Conservation (phyloP, 139 green algal genomes). For the Coccomyxa sp. region DNA sequence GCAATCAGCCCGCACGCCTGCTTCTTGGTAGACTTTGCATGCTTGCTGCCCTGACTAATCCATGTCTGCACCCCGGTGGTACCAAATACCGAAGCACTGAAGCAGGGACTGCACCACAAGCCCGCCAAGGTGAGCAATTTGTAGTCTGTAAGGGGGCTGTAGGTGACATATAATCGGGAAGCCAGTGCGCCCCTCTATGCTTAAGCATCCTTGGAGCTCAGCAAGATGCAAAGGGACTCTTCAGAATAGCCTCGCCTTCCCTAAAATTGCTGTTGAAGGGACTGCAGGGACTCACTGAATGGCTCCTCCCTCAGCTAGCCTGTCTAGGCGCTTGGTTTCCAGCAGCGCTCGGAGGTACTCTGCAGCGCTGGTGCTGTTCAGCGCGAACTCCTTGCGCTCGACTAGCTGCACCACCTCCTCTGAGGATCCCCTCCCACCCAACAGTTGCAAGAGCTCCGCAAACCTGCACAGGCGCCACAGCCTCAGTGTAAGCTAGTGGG, state of each 20-base stretch:
- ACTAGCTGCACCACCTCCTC: slow-evolving; percentile 35
- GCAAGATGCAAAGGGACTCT: neutral
- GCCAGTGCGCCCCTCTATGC: neutral
- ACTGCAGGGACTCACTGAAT: neutral
- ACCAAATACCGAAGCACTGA: too few species aligned
- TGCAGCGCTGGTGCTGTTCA: slow-evolving; percentile 57
- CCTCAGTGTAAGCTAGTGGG: neutral
- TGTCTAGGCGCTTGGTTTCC: slow-evolving; percentile 49
- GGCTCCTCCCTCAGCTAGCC: slow-evolving; percentile 28
- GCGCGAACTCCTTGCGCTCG: slow-evolving; percentile 23
- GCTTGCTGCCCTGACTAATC: too few species aligned
- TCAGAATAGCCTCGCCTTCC: neutral
- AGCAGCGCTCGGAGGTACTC: slow-evolving; percentile 90
- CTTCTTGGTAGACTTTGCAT: too few species aligned
- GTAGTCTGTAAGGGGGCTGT: too few species aligned
- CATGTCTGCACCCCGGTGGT: too few species aligned
- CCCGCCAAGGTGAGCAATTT: too few species aligned
- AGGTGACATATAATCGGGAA: too few species aligned
- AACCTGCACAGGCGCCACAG: neutral
- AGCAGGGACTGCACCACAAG: too few species aligned
- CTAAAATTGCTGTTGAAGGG: too few species aligned
- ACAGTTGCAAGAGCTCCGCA: neutral
- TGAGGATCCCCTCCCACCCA: neutral
- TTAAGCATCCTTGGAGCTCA: neutral
- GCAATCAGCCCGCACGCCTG: neutral